Evolutionary conservation across 495 filamentous ascomycete species (phyloP).

Genomic region (Clavariopsis aquatica): DNA sequence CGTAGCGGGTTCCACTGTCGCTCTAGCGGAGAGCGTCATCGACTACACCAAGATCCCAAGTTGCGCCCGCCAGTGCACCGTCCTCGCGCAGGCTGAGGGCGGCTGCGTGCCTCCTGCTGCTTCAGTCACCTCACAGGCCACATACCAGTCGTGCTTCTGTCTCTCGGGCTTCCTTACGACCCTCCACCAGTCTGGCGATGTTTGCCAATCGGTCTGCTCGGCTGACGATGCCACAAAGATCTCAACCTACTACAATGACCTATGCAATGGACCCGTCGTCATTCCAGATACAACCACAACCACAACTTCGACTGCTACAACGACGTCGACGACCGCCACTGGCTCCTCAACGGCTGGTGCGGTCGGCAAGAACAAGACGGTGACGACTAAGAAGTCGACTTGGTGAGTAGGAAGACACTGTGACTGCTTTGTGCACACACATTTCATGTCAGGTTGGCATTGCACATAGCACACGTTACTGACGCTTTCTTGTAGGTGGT

Average conservation of each 20-base stretch:
- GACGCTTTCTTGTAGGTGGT: not conserved
- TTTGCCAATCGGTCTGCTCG: conserved; percentile 45
- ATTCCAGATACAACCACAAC: conserved; percentile 23
- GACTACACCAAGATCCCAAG: conserved; percentile 50
- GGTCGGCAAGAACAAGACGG: not conserved
- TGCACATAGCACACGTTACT: not conserved
- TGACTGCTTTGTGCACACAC: not conserved
- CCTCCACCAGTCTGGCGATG: conserved; percentile 49
- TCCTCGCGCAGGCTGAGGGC: conserved; percentile 50
- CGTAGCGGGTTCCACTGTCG: conserved; percentile 19
- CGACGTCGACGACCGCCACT: conserved; percentile 37
- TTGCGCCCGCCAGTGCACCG: conserved; percentile 53
- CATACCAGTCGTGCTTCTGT: conserved; percentile 60
- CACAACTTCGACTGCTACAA: conserved; percentile 30
- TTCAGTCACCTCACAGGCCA: conserved; percentile 40
- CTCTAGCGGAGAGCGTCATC: conserved; percentile 36
- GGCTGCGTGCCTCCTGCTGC: conserved; percentile 50
- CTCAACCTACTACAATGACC: conserved; percentile 52
- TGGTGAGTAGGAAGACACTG: conserved; percentile 16
- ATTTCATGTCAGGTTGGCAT: not conserved
- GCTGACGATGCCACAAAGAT: conserved; percentile 44
- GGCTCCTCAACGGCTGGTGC: conserved; percentile 21
- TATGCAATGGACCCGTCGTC: conserved; percentile 34
- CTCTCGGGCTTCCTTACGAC: conserved; percentile 49
- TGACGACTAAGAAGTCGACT: not conserved